These are phyloP conservation scores for Leucosporidium yakuticum DNA, from an alignment of 768 basidiomycete species.

Conservation along the genomic window DNA sequence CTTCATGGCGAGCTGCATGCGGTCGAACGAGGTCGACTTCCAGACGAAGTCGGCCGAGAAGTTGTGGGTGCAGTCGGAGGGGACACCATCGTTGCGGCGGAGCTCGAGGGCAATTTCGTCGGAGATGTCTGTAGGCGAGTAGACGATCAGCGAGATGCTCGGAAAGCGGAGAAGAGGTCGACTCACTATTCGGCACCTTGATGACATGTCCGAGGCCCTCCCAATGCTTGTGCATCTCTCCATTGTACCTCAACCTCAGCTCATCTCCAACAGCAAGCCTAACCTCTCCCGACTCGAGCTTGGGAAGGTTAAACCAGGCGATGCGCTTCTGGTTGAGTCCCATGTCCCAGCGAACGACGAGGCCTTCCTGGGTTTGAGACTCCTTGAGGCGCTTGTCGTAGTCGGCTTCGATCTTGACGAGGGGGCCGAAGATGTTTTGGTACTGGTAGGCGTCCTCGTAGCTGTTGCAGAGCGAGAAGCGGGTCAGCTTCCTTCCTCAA, in stretches of 20 bases:
- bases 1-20: constrained; percentile 99
- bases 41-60: constrained; percentile 99
- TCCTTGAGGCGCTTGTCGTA: constrained; percentile 98
- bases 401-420: constrained; percentile 99
- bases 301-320: constrained; percentile 96
- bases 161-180: not conserved
- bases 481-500: not conserved
- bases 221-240: constrained; percentile 87
- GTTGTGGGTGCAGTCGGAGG: constrained; percentile 85
- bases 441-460: constrained; percentile 99
- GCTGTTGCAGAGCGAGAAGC: constrained; percentile 31
- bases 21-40: constrained; percentile 99
- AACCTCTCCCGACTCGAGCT: constrained; percentile 96
- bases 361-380: constrained; percentile 95
- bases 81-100: constrained; percentile 81
- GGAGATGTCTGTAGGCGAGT: constrained; percentile 65
- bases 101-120: constrained; percentile 96
- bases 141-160: not conserved
- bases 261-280: constrained; percentile 95
- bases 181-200: constrained; percentile 96
- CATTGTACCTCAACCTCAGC: constrained; percentile 77
- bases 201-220: constrained; percentile 97
- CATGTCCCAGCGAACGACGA: constrained; percentile 92
- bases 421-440: constrained; percentile 97
- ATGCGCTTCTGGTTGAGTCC: constrained; percentile 97